Evolutionary conservation across 495 filamentous ascomycete species (phyloP), one percentile per base, ranked within the genome.

Genomic region (Zalerion maritima): DNA sequence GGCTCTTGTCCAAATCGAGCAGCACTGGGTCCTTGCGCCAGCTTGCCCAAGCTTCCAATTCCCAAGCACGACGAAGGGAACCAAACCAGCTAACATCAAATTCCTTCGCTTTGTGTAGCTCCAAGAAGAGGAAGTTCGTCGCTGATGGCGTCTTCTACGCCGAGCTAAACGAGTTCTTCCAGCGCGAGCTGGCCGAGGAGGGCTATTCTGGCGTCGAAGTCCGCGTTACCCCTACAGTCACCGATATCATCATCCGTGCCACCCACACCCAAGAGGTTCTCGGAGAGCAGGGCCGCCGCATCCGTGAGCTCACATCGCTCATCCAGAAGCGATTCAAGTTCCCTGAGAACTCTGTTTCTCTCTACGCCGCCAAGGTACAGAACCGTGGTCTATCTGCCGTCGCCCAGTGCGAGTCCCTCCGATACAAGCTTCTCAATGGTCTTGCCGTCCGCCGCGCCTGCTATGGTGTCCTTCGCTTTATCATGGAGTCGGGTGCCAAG

Each of bases 261-360:
- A 97, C 89, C 52, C 89, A 97, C 75, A 97, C 89, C 55, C 89
- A 97, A 69, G 89, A 97, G 68, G 89, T 97, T 49, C 83, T 97
- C 46, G 89, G 89, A 55, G 89, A 97, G 76, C 89, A 96, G 72
- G 89, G 89, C 47, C 84, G 89, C 64, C 84, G 89, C 62, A 97
- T 97, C 65, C 86, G 89, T 61, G 89, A 97, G 70, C 84, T 97
- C 65, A 97, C 89, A 52, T 93, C 83, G 41, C 80, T 97, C 55
- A 94, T 97, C 73, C 91, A 96, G 71, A 96, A 97, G 77, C 84
- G 89, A 45, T 97, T 96, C 81, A 94, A 94, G 72, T 97, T 97
- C 74, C 86, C 89, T 57, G 89, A 94, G 71, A 94, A 96, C 79
- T 89, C 81, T 49, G 89, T 97, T 59, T 94, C 89, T 36, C 83